Evolutionary conservation across 805 yeast species (phyloP), one percentile per base, ranked within the genome.

Genomic region (Komagataella ulmi): DNA sequence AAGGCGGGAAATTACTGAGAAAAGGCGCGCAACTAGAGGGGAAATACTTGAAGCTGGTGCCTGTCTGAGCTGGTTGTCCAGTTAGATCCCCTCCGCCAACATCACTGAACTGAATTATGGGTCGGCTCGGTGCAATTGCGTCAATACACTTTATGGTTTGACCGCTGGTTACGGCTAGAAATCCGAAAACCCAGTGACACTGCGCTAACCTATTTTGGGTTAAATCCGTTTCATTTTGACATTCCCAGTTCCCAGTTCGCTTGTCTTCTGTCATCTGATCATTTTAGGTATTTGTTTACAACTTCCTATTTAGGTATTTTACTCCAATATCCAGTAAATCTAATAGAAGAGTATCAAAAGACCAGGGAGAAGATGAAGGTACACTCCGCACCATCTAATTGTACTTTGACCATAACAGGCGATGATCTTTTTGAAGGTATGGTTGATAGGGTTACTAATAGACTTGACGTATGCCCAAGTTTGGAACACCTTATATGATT

Each of bases 401-500:
- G 23, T 6, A 2, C 40, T 18, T 18, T 18, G 30, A 49, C 24
- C 45, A 17, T 49, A 12, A 5, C 24, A 24, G n/a, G 17, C 24
- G 18, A n/a, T 49, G 24, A 30, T 44, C 8, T n/a, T 17, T 5
- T 23, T 17, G 14, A 30, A 17, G 19, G 18, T 19, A 44, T n/a
- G 30, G 45, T 24, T 46, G 48, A 30, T 47, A 7, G 17, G 12
- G 21, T 24, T 19, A 48, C 17, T 48, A 7, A 7, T 48, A 40
- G 18, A 44, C 23, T 48, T 48, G 45, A 30, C 23, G 17, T 47
- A 40, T 24, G 44, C 49, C 7, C 18, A 21, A 19, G 46, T 18
- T 18, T 50, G 53, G 53, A 61, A 64, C 44, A 58, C 68, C 3
- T 54, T 64, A 1, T 66, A 66, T 53, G 61, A 65, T 53, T 65